A percentile compares a stretch with the other conserved stretches of the same genome.
Conservation (phyloP, 1,284 basidiomycete genomes). For the Apiotrichum veenhuisii region DNA sequence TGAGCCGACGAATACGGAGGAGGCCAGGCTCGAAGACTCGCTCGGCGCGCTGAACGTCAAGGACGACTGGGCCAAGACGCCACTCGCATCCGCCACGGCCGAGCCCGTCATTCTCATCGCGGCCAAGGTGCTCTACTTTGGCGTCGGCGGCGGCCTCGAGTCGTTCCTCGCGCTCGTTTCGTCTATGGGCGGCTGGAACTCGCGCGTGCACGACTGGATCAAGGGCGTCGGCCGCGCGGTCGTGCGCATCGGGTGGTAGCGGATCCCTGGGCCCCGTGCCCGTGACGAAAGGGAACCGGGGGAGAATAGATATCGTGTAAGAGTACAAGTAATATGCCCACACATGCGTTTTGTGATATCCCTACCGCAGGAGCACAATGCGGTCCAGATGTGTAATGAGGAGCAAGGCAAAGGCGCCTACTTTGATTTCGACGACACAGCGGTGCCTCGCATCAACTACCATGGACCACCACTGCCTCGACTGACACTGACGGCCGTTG, state of each 20-base stretch:
- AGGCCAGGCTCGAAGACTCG: constrained; percentile 28
- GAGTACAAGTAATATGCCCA: no score
- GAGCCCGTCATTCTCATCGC: constrained; percentile 38
- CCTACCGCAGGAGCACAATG: no score
- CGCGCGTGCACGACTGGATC: constrained; percentile 53
- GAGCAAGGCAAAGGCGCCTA: no score
- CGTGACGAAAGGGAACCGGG: no score
- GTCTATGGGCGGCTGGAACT: constrained; percentile 28
- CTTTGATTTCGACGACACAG: no score
- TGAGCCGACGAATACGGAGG: background rate
- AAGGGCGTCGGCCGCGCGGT: constrained; percentile 65
- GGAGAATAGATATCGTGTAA: no score
- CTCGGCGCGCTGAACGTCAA: constrained; percentile 25
- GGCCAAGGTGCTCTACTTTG: constrained; percentile 72
- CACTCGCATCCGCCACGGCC: constrained; percentile 14
- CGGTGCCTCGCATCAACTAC: no score
- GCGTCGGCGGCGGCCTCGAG: constrained; percentile 82
- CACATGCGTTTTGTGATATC: no score
- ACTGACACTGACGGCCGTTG: no score
- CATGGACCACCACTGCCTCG: no score
- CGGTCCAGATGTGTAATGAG: no score
- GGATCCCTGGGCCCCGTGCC: no score
- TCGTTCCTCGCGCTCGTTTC: constrained; percentile 65
- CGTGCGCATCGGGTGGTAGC: constrained; percentile 56
- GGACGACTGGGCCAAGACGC: constrained; percentile 25